Percentiles rank a stretch among this genome's conserved stretches.
Evolutionary conservation across 2,329 filamentous ascomycete genomes (phyloP).

Genomic region (Pseudogymnoascus sp.): DNA sequence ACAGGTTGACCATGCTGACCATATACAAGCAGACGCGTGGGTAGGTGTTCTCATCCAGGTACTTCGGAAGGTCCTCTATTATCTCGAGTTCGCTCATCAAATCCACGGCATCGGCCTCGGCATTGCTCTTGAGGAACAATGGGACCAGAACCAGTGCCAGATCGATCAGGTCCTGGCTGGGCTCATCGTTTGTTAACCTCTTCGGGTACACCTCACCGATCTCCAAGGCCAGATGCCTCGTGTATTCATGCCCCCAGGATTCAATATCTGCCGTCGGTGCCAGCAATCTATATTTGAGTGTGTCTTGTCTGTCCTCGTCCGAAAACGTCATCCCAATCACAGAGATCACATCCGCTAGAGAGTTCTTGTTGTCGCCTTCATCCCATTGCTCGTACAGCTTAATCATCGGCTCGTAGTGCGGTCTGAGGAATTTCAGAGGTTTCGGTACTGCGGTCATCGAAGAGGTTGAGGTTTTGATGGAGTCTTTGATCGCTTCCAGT

Average conservation of each 20-base stretch:
- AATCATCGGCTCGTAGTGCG: conserved; percentile 85
- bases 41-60: conserved; percentile 91
- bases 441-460: conserved; percentile 99
- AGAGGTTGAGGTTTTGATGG: conserved; percentile 97
- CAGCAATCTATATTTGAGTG: conserved; percentile 87
- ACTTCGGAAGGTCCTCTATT: conserved; percentile 81
- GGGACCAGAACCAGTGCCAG: conserved; percentile 79
- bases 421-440: conserved; percentile 93
- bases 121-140: conserved; percentile 93
- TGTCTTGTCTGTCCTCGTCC: conserved; percentile 91
- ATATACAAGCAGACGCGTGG: conserved; percentile 91
- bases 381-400: conserved; percentile 87
- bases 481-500: conserved; percentile 92
- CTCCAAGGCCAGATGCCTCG: conserved; percentile 87
- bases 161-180: conserved; percentile 74
- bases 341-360: conserved; percentile 88
- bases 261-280: conserved; percentile 86
- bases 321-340: conserved; percentile 99
- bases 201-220: conserved; percentile 92
- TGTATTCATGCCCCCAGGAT: conserved; percentile 98
- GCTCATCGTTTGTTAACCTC: conserved; percentile 74
- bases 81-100: conserved; percentile 96
- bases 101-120: conserved; percentile 95
- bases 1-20: conserved; percentile 95
- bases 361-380: conserved; percentile 72